phyloP scores from a whole-genome alignment of 2,329 filamentous ascomycete genomes.

The Xylaria multiplex region DNA sequence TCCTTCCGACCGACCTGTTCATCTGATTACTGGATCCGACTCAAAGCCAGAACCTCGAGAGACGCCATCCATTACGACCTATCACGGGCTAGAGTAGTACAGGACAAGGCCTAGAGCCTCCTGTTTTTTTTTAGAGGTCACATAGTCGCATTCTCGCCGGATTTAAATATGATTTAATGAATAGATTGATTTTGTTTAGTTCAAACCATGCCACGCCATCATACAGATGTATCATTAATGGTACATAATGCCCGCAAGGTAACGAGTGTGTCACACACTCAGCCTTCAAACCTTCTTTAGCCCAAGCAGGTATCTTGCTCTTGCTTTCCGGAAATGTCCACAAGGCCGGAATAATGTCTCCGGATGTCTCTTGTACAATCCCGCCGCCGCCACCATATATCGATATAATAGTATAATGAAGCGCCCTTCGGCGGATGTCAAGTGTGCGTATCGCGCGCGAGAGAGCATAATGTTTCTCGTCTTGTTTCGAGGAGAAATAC shows the following conservation, averaged over 20 bases:
- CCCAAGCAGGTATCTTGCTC: conserved; percentile 4
- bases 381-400: neutral
- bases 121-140: neutral
- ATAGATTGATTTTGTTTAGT: neutral
- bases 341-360: neutral
- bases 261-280: conserved; percentile 4
- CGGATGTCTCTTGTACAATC: neutral
- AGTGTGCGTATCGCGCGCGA: neutral
- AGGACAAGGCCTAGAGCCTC: neutral
- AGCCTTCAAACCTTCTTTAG: conserved; percentile 6
- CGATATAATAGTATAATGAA: neutral
- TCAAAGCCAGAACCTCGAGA: neutral
- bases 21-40: neutral
- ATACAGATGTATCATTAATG: conserved; percentile 10
- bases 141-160: neutral
- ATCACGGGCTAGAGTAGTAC: neutral
- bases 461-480: conserved; percentile 3
- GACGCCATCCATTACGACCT: neutral
- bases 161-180: neutral
- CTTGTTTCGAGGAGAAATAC: neutral
- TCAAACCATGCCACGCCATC: conserved; percentile 17
- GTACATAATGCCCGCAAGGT: conserved; percentile 10
- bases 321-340: conserved; percentile 3
- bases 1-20: neutral
- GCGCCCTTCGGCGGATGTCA: neutral